Conservation (phyloP, 2,329 filamentous ascomycete species). For the Ascochyta viciae-villosae region DNA sequence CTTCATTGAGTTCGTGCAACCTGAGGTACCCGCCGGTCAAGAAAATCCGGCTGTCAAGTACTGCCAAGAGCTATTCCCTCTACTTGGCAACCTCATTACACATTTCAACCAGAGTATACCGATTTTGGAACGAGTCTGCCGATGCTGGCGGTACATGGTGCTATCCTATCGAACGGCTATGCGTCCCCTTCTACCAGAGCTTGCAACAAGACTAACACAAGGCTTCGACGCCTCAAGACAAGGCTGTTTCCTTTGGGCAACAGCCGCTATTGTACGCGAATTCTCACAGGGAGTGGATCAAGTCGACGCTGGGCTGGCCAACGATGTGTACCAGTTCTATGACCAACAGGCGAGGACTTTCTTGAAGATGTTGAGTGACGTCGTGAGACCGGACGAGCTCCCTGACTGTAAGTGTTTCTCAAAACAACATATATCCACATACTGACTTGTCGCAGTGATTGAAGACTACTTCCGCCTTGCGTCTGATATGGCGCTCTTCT, state of each 20-base stretch:
- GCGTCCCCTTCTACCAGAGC: slow-evolving; percentile 79
- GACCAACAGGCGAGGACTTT: slow-evolving; percentile 92
- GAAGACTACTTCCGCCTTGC: slow-evolving; percentile 96
- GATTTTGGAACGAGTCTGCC: slow-evolving; percentile 90
- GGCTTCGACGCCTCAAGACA: slow-evolving; percentile 88
- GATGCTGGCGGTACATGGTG: slow-evolving; percentile 96
- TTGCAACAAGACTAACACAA: slow-evolving; percentile 86
- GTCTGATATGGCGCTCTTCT: slow-evolving; percentile 91
- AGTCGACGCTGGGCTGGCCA: slow-evolving; percentile 80
- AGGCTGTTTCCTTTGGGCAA: slow-evolving; percentile 99
- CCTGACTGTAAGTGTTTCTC: slow-evolving; percentile 63
- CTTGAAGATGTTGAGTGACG: slow-evolving; percentile 84
- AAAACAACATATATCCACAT: slow-evolving; percentile 6
- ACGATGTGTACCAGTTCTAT: slow-evolving; percentile 92
- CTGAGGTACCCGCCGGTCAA: slow-evolving; percentile 71
- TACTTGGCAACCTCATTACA: slow-evolving; percentile 84
- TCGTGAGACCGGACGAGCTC: slow-evolving; percentile 74
- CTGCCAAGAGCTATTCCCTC: slow-evolving; percentile 90
- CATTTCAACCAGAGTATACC: slow-evolving; percentile 86
- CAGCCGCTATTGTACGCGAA: slow-evolving; percentile 90
- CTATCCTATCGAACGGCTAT: slow-evolving; percentile 93
- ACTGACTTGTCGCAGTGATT: slow-evolving; percentile 65
- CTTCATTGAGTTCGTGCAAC: slow-evolving; percentile 80
- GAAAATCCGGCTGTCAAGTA: slow-evolving; percentile 94
- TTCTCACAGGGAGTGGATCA: slow-evolving; percentile 91